Conservation (phyloP, 345 rosid species). For the Salix brachista region DNA sequence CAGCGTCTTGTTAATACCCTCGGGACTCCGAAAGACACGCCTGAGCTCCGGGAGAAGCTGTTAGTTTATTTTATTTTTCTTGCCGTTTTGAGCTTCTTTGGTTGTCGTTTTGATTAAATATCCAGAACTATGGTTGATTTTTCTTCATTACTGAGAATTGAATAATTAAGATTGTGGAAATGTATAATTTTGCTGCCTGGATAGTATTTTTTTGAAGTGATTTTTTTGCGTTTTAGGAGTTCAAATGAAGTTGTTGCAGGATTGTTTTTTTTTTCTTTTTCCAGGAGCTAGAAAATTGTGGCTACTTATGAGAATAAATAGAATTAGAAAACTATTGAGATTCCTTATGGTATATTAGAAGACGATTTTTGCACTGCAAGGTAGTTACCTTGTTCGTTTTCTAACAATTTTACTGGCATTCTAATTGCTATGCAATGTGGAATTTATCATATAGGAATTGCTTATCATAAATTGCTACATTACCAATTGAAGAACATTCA, state of each 20-base stretch:
- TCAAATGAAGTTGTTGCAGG: neutral
- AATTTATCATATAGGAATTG: neutral
- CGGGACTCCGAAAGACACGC: slow-evolving; percentile 94
- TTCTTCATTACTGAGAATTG: neutral
- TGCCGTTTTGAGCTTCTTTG: neutral
- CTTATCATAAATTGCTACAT: neutral
- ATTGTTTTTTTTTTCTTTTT: no score
- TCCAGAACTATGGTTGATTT: neutral
- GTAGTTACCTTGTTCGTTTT: neutral
- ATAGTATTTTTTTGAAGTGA: neutral
- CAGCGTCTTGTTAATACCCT: slow-evolving; percentile 91
- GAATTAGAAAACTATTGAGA: neutral
- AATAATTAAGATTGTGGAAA: neutral
- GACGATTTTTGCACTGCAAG: neutral
- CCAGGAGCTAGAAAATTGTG: no score
- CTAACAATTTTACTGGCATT: neutral
- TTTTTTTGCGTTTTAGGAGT: neutral
- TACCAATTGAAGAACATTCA: neutral
- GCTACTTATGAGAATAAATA: neutral
- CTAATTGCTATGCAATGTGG: neutral
- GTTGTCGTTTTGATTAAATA: neutral
- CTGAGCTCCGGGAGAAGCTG: slow-evolving; percentile 96
- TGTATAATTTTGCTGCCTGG: neutral
- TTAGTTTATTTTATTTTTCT: slow-evolving; percentile 28
- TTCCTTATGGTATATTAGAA: neutral